Evolutionary conservation across 2,329 filamentous ascomycete genomes (phyloP).

Genomic region (Gaeumannomyces sp.): DNA sequence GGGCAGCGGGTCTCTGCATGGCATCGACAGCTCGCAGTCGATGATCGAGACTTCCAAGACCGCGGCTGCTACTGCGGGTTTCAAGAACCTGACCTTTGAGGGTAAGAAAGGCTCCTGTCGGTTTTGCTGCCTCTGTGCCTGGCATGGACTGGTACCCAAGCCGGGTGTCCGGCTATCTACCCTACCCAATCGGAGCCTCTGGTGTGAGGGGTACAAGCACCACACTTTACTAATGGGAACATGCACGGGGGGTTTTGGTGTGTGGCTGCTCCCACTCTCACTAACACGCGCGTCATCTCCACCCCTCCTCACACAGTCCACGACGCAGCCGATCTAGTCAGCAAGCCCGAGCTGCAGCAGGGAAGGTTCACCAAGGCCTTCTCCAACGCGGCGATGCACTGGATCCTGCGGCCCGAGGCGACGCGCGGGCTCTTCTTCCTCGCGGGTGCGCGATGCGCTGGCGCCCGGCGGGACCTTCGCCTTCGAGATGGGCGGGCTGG

Average conservation of each 20-base stretch:
- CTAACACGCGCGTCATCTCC: neutral
- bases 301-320: constrained; percentile 27
- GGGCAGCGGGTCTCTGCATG: constrained; percentile 45
- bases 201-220: too few species aligned
- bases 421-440: constrained; percentile 48
- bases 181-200: neutral
- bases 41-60: constrained; percentile 51
- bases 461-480: constrained; percentile 51
- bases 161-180: too few species aligned
- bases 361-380: constrained; percentile 49
- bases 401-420: constrained; percentile 47
- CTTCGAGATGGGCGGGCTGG: constrained; percentile 68
- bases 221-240: too few species aligned
- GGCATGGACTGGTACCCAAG: too few species aligned
- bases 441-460: constrained; percentile 44
- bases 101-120: constrained; percentile 24
- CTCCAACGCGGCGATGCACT: constrained; percentile 62
- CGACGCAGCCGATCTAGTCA: constrained; percentile 37
- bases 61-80: constrained; percentile 28
- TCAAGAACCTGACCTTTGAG: constrained; percentile 36
- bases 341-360: constrained; percentile 28
- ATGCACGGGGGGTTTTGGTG: too few species aligned
- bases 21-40: constrained; percentile 50
- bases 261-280: neutral
- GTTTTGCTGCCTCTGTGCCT: neutral